A percentile compares a stretch with the other conserved stretches of the same genome.
Evolutionary conservation across 331 rosid species (phyloP).

Genomic region (Telfairia occidentalis): DNA sequence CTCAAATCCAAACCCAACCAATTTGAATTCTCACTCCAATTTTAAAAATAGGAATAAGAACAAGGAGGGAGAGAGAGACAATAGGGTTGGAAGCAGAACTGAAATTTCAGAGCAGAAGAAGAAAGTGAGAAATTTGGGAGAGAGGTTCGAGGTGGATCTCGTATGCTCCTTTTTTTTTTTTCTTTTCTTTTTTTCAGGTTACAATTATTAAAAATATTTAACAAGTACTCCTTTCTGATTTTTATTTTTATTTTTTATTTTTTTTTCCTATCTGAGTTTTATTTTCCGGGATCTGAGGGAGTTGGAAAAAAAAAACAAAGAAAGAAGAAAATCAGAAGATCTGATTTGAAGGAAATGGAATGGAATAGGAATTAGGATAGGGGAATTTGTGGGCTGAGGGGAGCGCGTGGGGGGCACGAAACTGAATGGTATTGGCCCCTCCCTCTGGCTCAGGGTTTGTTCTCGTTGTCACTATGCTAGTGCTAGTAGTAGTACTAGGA

Average conservation of each 20-base stretch:
- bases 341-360: neutral
- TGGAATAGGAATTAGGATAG: no score
- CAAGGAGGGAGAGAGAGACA: neutral
- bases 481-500: neutral
- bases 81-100: neutral
- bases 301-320: neutral
- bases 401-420: neutral
- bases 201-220: constrained; percentile 15
- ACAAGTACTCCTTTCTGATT: neutral
- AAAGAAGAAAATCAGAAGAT: neutral
- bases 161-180: neutral
- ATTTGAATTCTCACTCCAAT: neutral
- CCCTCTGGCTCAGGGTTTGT: neutral
- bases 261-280: constrained; percentile 18
- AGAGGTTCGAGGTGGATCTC: constrained; percentile 76
- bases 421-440: neutral
- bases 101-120: neutral
- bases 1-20: constrained; percentile 16
- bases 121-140: neutral
- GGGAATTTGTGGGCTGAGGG: neutral
- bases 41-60: neutral
- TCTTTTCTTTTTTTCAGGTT: constrained; percentile 30
- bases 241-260: neutral
- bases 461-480: no score
- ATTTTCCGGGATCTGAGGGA: constrained; percentile 35